Evolutionary conservation across 805 yeast genomes (phyloP), one percentile per base, ranked within the genome.

Genomic region (Martiniozyma abietophila): DNA sequence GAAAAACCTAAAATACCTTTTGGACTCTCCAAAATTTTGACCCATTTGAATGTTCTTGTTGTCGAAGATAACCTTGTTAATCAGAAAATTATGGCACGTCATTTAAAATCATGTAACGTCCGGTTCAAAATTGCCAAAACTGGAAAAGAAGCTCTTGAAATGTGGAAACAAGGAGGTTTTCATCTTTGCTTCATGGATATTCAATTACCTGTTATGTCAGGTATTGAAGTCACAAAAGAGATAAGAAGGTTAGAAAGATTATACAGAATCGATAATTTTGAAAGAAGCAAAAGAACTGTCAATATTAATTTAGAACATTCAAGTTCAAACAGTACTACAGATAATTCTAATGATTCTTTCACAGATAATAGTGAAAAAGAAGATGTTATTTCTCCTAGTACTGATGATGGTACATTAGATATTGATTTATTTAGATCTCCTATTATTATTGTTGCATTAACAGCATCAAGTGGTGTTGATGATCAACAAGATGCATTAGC

Each of bases 1-100:
- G 18, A 25, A 33, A 26, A 14, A 8, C 15, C 10, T 18, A 17
- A 22, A 6, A 25, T 17, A 10, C 26, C 18, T 18, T 12, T 59
- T 4, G 60, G 71, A 8, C 61, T 71, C 5, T 71, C 70, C 14
- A 79, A 76, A 35, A 88, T 92, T 15, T 67, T 89, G 14, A 95
- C 96, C 0, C 82, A 85, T 41, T 79, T 92, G 27, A 84, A 85
- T 27, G 95, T 92, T 1, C 61, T 92, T 34, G 88, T 92, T 26
- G 98, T 92, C 8, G 99, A 92, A 56, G 99, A 92, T 64, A 92
- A 92, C 57, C 79, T 86, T 24, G 88, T 92, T 50, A 92, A 92
- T 58, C 94, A 84, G 59, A 81, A 83, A 31, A 88, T 92, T 66
- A 65, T 92, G 54, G 92, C 88, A 12, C 82, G 94, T 11, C 89